A percentile compares a stretch with the other conserved stretches of the same genome.
phyloP scores from a whole-genome alignment of 179 eudicot species.

The Nepenthes alata region DNA sequence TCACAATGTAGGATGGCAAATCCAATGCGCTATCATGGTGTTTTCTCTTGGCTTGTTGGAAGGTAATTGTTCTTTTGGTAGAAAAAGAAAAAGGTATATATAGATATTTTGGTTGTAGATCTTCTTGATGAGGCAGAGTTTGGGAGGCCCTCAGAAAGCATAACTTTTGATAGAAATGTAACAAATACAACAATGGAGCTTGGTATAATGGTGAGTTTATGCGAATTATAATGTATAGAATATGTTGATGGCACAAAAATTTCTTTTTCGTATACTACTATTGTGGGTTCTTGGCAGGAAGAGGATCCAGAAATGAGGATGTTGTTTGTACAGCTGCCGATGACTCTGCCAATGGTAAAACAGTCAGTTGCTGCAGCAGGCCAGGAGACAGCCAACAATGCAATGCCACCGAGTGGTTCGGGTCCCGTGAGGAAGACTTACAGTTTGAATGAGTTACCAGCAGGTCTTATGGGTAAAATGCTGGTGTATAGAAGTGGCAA shows the following conservation, averaged over 20 bases:
- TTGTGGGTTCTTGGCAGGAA: constrained; percentile 23
- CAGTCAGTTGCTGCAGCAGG: constrained; percentile 17
- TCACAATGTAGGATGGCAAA: background rate
- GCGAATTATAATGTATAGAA: background rate
- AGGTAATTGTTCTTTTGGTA: background rate
- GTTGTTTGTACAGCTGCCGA: constrained; percentile 63
- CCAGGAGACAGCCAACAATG: constrained; percentile 15
- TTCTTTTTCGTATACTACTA: background rate
- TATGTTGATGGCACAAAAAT: background rate
- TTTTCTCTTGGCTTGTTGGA: background rate
- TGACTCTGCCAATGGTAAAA: constrained; percentile 35
- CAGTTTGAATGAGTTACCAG: constrained; percentile 35
- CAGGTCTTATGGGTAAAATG: constrained; percentile 72
- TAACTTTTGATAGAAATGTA: constrained; percentile 22
- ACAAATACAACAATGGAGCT: constrained; percentile 41
- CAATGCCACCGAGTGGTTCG: constrained; percentile 20
- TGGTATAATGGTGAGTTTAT: constrained; percentile 52
- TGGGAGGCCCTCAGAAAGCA: constrained; percentile 22
- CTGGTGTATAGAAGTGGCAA: constrained; percentile 68
- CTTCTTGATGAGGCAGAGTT: constrained; percentile 59
- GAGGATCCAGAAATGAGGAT: constrained; percentile 36
- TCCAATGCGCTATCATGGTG: too few species aligned
- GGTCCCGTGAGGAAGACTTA: constrained; percentile 21
- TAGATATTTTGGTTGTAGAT: constrained; percentile 30
- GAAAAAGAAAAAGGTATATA: background rate